These are phyloP conservation scores for Gentiana straminea DNA, from an alignment of 257 asterid genomes.

Conservation along the genomic window DNA sequence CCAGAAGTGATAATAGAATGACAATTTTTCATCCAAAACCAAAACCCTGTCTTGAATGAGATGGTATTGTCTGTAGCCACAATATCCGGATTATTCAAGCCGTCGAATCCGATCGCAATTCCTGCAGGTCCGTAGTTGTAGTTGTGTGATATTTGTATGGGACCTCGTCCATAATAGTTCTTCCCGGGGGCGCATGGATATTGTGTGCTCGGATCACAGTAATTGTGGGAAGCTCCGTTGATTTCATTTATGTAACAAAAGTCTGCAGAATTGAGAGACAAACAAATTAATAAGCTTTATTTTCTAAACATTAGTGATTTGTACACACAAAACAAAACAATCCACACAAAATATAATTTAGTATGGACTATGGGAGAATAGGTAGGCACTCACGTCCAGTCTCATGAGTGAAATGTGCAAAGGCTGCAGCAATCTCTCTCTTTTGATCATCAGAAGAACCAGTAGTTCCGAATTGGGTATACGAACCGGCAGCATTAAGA, in stretches of 20 bases:
- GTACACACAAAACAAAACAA: too few species aligned
- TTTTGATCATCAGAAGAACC: slow-evolving; percentile 6
- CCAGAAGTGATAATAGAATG: slow-evolving; percentile 8
- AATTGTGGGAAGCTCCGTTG: neutral
- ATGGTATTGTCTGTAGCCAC: slow-evolving; percentile 2
- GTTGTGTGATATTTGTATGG: slow-evolving; percentile 8
- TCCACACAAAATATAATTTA: too few species aligned
- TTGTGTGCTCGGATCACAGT: slow-evolving; percentile 5
- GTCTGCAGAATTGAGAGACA: neutral
- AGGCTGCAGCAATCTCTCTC: slow-evolving; percentile 11
- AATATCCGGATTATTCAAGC: neutral
- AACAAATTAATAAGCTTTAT: too few species aligned
- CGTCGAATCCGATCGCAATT: slow-evolving; percentile 1
- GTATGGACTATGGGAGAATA: too few species aligned
- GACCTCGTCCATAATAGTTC: slow-evolving; percentile 9
- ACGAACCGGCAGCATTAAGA: neutral
- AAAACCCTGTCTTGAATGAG: slow-evolving; percentile 9
- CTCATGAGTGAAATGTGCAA: slow-evolving; percentile 14
- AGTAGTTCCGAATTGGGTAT: slow-evolving; percentile 2
- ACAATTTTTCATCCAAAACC: slow-evolving; percentile 12
- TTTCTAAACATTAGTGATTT: neutral
- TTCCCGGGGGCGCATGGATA: slow-evolving; percentile 9
- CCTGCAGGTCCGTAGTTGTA: slow-evolving; percentile 10
- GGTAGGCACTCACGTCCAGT: slow-evolving; percentile 6
- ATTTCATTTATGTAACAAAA: slow-evolving; percentile 8